Conservation (phyloP, 192 early-diverging fungal genomes). For the Chytriomyces sp. region DNA sequence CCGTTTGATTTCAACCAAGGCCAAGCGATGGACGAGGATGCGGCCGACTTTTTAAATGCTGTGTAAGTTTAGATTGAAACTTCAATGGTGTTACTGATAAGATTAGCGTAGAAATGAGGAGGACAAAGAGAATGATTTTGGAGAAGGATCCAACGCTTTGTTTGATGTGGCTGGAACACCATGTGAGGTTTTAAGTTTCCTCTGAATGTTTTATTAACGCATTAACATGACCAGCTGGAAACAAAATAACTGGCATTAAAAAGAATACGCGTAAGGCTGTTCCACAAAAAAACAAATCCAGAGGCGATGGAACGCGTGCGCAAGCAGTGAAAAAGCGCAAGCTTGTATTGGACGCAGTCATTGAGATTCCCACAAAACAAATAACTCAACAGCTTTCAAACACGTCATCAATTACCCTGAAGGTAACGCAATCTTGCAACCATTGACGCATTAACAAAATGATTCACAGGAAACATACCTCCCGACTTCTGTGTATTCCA, state of each 20-base stretch:
- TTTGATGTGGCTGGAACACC: slow-evolving; percentile 8
- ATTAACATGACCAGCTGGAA: background rate
- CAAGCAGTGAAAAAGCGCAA: slow-evolving; percentile 49
- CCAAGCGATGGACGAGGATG: background rate
- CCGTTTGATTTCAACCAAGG: background rate
- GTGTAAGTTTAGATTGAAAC: background rate
- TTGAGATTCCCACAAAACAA: slow-evolving; percentile 62
- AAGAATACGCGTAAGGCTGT: background rate
- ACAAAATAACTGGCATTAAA: slow-evolving; percentile 15
- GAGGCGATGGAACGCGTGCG: background rate
- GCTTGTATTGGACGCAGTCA: slow-evolving; percentile 64
- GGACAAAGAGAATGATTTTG: slow-evolving; percentile 42
- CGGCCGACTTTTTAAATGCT: background rate
- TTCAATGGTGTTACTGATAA: background rate
- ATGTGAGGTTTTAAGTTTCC: background rate
- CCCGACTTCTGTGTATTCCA: background rate
- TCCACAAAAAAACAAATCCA: background rate
- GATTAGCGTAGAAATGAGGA: background rate
- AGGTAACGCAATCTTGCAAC: too few relatives aligned
- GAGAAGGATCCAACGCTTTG: slow-evolving; percentile 19
- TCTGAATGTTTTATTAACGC: background rate
- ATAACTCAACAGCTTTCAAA: slow-evolving; percentile 55
- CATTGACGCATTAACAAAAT: too few relatives aligned
- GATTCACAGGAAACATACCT: slow-evolving; percentile 1
- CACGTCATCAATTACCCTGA: slow-evolving; percentile 55